Conservation (phyloP, 179 eudicot species). For the Beta lomatogona region DNA sequence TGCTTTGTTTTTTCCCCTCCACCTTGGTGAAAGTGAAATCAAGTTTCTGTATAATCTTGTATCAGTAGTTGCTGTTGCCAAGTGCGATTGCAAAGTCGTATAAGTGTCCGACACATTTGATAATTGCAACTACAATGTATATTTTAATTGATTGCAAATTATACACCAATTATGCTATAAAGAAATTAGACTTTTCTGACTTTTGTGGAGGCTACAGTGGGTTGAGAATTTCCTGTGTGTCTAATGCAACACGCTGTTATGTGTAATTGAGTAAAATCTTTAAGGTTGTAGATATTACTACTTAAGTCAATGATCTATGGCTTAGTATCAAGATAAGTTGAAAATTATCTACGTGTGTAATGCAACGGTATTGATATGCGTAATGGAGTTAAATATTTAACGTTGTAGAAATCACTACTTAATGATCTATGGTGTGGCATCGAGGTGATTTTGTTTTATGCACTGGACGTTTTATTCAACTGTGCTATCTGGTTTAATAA, state of each 20-base stretch:
- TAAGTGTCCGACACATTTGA: neutral
- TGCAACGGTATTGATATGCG: neutral
- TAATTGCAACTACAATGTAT: neutral
- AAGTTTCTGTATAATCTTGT: neutral
- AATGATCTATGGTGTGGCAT: no score
- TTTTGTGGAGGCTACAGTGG: neutral
- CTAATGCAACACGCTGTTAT: neutral
- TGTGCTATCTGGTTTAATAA: neutral
- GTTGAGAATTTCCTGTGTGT: neutral
- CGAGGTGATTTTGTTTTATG: no score
- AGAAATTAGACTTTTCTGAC: neutral
- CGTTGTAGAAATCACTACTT: no score
- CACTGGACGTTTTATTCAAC: neutral
- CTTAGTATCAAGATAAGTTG: no score
- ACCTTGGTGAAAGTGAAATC: neutral
- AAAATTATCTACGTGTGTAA: neutral
- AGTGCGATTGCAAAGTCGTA: neutral
- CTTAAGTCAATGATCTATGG: no score
- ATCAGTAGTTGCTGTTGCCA: neutral
- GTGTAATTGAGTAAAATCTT: no score
- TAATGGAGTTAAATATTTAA: no score
- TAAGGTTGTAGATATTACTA: no score
- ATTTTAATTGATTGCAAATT: neutral
- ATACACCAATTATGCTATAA: neutral
- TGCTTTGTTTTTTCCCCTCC: neutral